phyloP scores from a whole-genome alignment of 2,329 filamentous ascomycete species.

The Cladorrhinum sp. region DNA sequence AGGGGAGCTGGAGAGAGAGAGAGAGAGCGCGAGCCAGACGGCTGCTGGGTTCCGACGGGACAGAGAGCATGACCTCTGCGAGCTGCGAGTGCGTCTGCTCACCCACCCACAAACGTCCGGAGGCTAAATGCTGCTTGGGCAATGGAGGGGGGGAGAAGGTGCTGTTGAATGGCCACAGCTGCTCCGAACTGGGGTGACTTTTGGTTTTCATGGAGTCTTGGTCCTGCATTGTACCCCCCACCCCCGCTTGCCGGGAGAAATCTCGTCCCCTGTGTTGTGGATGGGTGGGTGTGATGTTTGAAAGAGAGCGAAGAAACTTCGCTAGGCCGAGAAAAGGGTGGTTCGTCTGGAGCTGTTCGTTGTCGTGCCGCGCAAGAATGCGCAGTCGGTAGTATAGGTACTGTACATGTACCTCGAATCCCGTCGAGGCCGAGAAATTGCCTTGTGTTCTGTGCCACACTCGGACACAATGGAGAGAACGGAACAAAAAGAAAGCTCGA shows the following conservation, averaged over 20 bases:
- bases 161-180: background rate
- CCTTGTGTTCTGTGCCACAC: background rate
- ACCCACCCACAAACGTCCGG: background rate
- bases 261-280: background rate
- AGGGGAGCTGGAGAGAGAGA: background rate
- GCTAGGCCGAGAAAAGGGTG: background rate
- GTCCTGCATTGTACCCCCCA: background rate
- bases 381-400: too few relatives aligned
- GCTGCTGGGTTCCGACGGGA: background rate
- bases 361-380: slow-evolving; percentile 7
- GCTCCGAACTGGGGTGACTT: background rate
- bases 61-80: slow-evolving; percentile 9
- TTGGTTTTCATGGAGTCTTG: background rate
- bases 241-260: slow-evolving; percentile 1
- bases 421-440: background rate
- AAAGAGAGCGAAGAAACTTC: background rate
- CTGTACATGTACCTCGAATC: background rate
- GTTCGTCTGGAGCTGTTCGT: background rate
- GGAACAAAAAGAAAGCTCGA: background rate
- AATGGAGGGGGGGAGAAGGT: background rate
- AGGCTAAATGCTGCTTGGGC: slow-evolving; percentile 2
- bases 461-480: background rate
- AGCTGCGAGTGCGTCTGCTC: slow-evolving; percentile 9
- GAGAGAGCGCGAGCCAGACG: background rate
- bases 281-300: background rate